Base-by-base conservation (phyloP, 805 yeast species). In the fission yeast (Schizosaccharomyces pombe) region DNA sequence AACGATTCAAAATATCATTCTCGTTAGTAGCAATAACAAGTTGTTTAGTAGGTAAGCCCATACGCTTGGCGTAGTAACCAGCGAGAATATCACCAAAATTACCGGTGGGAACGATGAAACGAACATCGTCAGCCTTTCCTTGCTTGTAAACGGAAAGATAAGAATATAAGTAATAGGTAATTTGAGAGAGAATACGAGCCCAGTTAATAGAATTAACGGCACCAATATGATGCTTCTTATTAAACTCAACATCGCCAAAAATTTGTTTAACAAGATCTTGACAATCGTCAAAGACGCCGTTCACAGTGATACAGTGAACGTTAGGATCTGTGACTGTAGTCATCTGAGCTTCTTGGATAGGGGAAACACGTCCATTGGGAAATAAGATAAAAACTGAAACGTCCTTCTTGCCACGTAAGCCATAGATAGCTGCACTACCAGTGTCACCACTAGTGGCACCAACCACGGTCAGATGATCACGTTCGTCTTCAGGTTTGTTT, bases 391-490 rank as follows among this genome's bases (percentile, higher is more conserved):
- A 91, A 24, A 91, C 98, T 31, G 93, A 82, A n/a, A 91, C 95
- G 67, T 91, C 97, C 69, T 86, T 83, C 70, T 91, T 91, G 67
- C 93, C 93, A 70, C 98, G 77, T 60, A 91, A 75, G 55, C 99
- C 99, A 69, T 91, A 91, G 61, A 91, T 91, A 58, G 99, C 98
- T 55, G 99, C 99, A 55, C 95, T 83, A 57, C 99, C 99, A 52
- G 99, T 91, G 64, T 91, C 99, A 64, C 99, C 99, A 52, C 94
- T 82, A 29, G 99, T 91, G 47, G 99, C 99, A 64, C 99, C 99
- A 56, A 91, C 95, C 60, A 91, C 97, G 39, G 99, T 91, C 63
- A 91, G 73, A 57, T 77, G 76, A 61, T 85, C 91, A 65, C 89
- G 75, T 22, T 58, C 30, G 16, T 59, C 61, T 22, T 61, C 64